Percentiles rank a stretch among this genome's conserved stretches.
phyloP scores from a whole-genome alignment of 2,329 filamentous ascomycete species.

The Claviceps capensis region DNA sequence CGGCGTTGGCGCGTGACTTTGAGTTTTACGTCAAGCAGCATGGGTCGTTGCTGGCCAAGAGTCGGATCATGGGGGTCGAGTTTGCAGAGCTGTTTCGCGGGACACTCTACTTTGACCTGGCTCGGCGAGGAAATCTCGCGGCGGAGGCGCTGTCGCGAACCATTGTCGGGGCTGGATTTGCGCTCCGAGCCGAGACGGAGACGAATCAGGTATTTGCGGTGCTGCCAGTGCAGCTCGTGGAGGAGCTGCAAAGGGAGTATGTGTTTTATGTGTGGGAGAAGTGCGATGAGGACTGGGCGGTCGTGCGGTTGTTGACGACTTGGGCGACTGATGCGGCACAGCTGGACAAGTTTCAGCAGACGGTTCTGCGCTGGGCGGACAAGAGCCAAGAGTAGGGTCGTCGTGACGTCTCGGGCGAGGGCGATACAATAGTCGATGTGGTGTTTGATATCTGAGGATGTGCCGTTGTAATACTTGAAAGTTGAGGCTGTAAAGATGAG shows the following conservation, averaged over 20 bases:
- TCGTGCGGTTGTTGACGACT: constrained; percentile 33
- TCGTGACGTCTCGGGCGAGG: no score
- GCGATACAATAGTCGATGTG: no score
- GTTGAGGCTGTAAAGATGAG: no score
- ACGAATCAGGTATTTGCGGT: constrained; percentile 39
- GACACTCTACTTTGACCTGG: constrained; percentile 32
- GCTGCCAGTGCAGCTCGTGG: constrained; percentile 24
- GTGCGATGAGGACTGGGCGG: constrained; percentile 21
- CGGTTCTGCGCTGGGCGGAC: constrained; percentile 13
- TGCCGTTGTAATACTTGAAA: no score
- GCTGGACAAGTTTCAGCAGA: constrained; percentile 24
- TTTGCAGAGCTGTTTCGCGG: constrained; percentile 34
- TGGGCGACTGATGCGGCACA: constrained; percentile 33
- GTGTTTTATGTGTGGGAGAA: constrained; percentile 35
- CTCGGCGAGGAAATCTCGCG: constrained; percentile 28
- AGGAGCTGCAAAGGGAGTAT: constrained; percentile 27
- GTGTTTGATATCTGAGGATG: no score
- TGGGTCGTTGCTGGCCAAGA: constrained; percentile 35
- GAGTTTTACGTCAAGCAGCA: constrained; percentile 38
- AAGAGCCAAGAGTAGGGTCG: no score
- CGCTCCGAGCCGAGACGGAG: constrained; percentile 29
- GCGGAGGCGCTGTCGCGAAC: constrained; percentile 28
- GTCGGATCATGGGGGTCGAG: constrained; percentile 33
- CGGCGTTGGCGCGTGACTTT: constrained; percentile 28
- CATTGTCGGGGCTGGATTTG: constrained; percentile 28